Evolutionary conservation across 148 eudicot species (phyloP).

Genomic region (Chenopodium suecicum): DNA sequence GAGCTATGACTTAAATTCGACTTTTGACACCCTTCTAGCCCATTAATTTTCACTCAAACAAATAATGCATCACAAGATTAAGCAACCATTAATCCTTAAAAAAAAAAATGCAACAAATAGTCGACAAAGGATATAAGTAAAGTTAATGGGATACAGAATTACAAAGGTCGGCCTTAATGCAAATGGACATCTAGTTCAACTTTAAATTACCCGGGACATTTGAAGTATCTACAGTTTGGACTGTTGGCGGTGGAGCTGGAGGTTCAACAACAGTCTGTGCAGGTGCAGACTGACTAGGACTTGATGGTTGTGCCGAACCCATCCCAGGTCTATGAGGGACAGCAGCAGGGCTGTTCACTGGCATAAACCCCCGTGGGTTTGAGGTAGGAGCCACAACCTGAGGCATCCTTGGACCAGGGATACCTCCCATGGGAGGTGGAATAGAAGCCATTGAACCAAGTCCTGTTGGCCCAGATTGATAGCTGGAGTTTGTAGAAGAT

Average conservation of each 20-base stretch:
- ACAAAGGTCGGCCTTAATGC: background rate
- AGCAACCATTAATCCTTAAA: background rate
- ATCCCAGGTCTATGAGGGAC: slow-evolving; percentile 57
- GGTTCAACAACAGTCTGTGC: slow-evolving; percentile 58
- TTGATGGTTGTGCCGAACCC: slow-evolving; percentile 67
- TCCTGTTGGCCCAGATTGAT: slow-evolving; percentile 58
- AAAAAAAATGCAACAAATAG: too few relatives aligned
- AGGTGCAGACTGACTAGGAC: slow-evolving; percentile 62
- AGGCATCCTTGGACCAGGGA: slow-evolving; percentile 60
- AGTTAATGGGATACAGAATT: too few relatives aligned
- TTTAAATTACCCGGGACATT: slow-evolving; percentile 74
- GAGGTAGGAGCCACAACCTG: slow-evolving; percentile 54
- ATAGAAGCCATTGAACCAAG: slow-evolving; percentile 51
- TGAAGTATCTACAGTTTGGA: slow-evolving; percentile 88
- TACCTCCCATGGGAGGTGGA: slow-evolving; percentile 49
- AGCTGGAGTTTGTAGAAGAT: slow-evolving; percentile 38
- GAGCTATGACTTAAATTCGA: background rate
- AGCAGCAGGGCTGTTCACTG: slow-evolving; percentile 51
- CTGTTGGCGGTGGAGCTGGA: slow-evolving; percentile 84
- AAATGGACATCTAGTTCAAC: background rate
- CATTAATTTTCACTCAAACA: background rate
- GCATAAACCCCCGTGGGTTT: slow-evolving; percentile 62
- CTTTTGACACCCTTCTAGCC: background rate
- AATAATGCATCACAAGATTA: background rate
- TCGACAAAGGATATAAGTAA: too few relatives aligned